Evolutionary conservation across 257 asterid genomes (phyloP), one percentile per base, ranked within the genome.

Genomic region (Solanum sitiens): DNA sequence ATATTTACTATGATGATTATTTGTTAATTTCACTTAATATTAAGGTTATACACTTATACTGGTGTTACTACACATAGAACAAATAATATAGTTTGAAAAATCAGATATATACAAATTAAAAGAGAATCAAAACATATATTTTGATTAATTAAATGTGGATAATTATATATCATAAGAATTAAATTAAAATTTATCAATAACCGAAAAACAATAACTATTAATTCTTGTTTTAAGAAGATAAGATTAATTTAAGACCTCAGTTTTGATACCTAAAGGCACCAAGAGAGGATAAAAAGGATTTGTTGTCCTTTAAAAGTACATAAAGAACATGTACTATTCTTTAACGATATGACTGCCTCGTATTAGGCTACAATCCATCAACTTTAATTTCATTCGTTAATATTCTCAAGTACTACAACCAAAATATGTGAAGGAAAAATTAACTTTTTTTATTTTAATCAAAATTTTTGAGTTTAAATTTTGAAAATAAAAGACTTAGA

Each of bases 271-370:
- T 65, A 45, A 7, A 5, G 67, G 84, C 85, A 82, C 85, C 70
- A 82, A 30, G 44, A 82, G 86, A 82, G 85, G 85, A 82, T 32
- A 30, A 47, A 33, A 47, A 16, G 27, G 21, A 50, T 47, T 80
- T 70, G 63, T 75, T 76, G 39, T 16, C 45, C 63, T 6, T 70
- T 68, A 8, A 18, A 86, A 86, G 9, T 67, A 85, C n/a, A 87
- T 88, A 73, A 83, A 63, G 67, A 79, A 42, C 88, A 56, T 88
- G 72, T 89, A 86, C 93, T 86, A 83, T 89, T 74, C 86, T 9
- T 73, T 89, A 85, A 73, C 6, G 93, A 91, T 88, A 67, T 18
- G 1, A 33, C 23, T 90, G 45, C 72, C 39, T 50, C 89, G 25
- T 50, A 82, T 18, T 82, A 82, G 85, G 39, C 11, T 18, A 80